Conservation (phyloP, 441 rosid genomes). For the Aleurites moluccanus region DNA sequence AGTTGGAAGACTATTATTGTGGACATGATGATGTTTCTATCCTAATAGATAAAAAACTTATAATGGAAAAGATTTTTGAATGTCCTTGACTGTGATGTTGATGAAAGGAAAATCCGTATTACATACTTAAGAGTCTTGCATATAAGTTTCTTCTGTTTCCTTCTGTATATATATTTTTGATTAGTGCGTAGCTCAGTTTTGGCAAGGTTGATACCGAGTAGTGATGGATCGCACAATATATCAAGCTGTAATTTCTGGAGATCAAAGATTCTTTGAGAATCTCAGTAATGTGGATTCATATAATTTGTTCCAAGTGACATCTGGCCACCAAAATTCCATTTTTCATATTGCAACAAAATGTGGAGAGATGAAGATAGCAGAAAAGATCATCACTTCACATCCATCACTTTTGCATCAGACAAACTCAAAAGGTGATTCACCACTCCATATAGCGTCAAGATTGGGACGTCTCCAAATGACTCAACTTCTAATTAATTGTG, state of each 20-base stretch:
- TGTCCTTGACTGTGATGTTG: background rate
- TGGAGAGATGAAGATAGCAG: constrained; percentile 7
- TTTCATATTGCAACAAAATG: constrained; percentile 28
- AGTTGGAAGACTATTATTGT: background rate
- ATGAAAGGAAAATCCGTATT: background rate
- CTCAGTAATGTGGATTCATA: background rate
- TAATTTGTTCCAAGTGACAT: constrained; percentile 4
- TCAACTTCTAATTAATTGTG: constrained; percentile 10
- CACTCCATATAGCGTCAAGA: background rate
- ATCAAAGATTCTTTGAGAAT: background rate
- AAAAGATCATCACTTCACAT: constrained; percentile 10
- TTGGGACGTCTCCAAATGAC: background rate
- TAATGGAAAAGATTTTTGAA: background rate
- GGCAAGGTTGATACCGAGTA: background rate
- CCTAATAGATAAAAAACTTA: background rate
- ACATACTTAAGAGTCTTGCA: no score
- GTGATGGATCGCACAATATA: constrained; percentile 21
- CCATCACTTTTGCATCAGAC: background rate
- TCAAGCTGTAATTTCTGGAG: constrained; percentile 11
- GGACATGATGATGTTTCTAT: background rate
- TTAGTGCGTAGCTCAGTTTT: background rate
- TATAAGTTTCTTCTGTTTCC: background rate
- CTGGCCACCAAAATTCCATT: constrained; percentile 17
- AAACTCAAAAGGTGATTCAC: background rate
- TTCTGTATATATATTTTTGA: background rate